Percentiles rank a stretch among this genome's conserved stretches.
phyloP scores from a whole-genome alignment of 2,329 filamentous ascomycete genomes.

The Aspergillus phoenicis region DNA sequence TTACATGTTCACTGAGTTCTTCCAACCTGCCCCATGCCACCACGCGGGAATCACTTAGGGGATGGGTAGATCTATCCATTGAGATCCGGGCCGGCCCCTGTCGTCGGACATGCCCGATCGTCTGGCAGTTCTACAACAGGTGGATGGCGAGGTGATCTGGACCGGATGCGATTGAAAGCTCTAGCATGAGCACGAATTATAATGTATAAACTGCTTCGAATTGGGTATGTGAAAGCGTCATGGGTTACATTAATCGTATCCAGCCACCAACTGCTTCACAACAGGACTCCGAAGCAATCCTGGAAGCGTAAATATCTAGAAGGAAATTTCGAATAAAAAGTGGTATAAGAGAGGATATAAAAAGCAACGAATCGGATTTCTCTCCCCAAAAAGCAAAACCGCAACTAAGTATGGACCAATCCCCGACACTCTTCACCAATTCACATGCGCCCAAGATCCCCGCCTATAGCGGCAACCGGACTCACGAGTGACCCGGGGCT shows the following conservation, averaged over 20 bases:
- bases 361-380: conserved; percentile 24
- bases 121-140: background rate
- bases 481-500: conserved; percentile 28
- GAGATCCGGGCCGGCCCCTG: background rate
- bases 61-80: background rate
- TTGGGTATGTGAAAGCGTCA: conserved; percentile 23
- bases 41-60: background rate
- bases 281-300: conserved; percentile 26
- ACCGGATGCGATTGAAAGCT: too few species aligned
- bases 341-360: conserved; percentile 17
- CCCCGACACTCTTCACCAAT: conserved; percentile 14
- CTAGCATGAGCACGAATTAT: background rate
- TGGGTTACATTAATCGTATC: conserved; percentile 33
- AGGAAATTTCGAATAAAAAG: conserved; percentile 15
- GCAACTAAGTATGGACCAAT: conserved; percentile 25
- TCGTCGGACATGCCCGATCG: background rate
- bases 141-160: background rate
- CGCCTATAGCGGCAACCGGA: conserved; percentile 10
- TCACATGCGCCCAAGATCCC: conserved; percentile 11
- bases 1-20: background rate
- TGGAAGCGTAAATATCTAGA: conserved; percentile 19
- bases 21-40: background rate
- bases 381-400: conserved; percentile 21
- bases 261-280: conserved; percentile 29
- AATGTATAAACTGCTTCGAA: conserved; percentile 16